Evolutionary conservation across 2,329 filamentous ascomycete species (phyloP).

Genomic region (Coniella lustricola): DNA sequence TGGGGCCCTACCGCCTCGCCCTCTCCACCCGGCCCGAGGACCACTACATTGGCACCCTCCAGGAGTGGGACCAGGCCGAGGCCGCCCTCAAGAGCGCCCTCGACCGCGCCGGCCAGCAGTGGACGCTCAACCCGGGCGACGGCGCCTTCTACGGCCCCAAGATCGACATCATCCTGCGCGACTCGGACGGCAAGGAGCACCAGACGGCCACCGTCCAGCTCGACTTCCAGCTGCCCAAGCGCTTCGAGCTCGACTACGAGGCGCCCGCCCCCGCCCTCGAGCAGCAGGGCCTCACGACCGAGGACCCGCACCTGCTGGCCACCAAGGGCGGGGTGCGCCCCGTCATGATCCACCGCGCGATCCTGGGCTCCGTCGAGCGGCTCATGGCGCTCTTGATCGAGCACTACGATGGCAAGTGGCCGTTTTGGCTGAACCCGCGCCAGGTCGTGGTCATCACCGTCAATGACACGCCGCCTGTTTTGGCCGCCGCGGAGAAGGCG

Average conservation of each 20-base stretch:
- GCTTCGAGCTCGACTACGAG: slow-evolving; percentile 70
- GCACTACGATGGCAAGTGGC: slow-evolving; percentile 72
- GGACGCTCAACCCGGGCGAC: slow-evolving; percentile 72
- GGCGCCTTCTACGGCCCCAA: slow-evolving; percentile 90
- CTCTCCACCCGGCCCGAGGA: slow-evolving; percentile 72
- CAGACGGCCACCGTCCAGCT: slow-evolving; percentile 86
- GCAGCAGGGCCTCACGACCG: slow-evolving; percentile 41
- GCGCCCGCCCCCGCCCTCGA: slow-evolving; percentile 60
- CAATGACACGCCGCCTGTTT: slow-evolving; percentile 50
- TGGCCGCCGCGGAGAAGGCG: slow-evolving; percentile 41
- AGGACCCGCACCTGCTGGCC: slow-evolving; percentile 39
- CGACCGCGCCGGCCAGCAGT: slow-evolving; percentile 56
- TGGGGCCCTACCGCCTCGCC: slow-evolving; percentile 68
- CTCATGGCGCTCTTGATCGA: slow-evolving; percentile 82
- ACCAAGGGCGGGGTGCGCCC: slow-evolving; percentile 58
- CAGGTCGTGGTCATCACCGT: slow-evolving; percentile 70
- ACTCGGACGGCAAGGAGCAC: slow-evolving; percentile 77
- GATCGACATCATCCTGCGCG: slow-evolving; percentile 77
- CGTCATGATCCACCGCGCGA: slow-evolving; percentile 78
- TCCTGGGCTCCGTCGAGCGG: slow-evolving; percentile 77
- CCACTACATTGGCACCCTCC: slow-evolving; percentile 66
- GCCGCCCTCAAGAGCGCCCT: slow-evolving; percentile 57
- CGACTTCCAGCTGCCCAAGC: slow-evolving; percentile 80
- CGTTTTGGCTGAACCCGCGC: slow-evolving; percentile 80
- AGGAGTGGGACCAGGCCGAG: slow-evolving; percentile 64